Conservation (phyloP, 164 flowering plant genomes). For the Aristolochia californica region DNA sequence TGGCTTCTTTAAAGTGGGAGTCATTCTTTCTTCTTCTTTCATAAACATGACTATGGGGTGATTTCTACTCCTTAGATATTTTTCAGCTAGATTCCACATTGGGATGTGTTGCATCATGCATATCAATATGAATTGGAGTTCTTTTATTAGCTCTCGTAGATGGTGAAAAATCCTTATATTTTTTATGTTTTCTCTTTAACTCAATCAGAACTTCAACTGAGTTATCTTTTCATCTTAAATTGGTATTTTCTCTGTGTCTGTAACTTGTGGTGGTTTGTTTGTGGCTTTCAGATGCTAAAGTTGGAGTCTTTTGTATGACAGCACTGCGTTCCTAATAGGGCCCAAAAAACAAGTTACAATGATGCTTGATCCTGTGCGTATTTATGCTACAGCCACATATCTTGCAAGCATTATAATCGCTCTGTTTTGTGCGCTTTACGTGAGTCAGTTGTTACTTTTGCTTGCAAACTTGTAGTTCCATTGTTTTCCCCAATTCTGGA, state of each 20-base stretch:
- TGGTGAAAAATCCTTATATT: neutral
- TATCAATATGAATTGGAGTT: neutral
- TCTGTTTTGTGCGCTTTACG: conserved; percentile 83
- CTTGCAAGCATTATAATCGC: conserved; percentile 73
- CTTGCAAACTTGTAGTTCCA: neutral
- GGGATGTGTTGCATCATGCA: too few species aligned
- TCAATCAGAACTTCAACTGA: too few species aligned
- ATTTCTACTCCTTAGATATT: too few species aligned
- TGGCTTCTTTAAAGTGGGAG: too few species aligned
- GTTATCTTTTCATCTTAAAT: neutral
- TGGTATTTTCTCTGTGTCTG: conserved; percentile 4
- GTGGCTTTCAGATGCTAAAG: conserved; percentile 27
- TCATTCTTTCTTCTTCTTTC: too few species aligned
- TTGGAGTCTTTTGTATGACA: conserved; percentile 52
- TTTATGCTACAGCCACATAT: conserved; percentile 81
- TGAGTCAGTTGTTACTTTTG: conserved; percentile 25
- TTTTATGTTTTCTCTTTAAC: too few species aligned
- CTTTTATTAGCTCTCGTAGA: too few species aligned
- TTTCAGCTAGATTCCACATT: too few species aligned
- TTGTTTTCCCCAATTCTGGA: too few species aligned
- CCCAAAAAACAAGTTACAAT: conserved; percentile 77
- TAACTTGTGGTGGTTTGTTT: conserved; percentile 5
- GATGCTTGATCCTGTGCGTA: conserved; percentile 98
- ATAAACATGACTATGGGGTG: too few species aligned
- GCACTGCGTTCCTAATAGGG: conserved; percentile 95